Evolutionary conservation across 345 rosid genomes (phyloP), one percentile per base, ranked within the genome.

Genomic region (Hirschfeldia incana): DNA sequence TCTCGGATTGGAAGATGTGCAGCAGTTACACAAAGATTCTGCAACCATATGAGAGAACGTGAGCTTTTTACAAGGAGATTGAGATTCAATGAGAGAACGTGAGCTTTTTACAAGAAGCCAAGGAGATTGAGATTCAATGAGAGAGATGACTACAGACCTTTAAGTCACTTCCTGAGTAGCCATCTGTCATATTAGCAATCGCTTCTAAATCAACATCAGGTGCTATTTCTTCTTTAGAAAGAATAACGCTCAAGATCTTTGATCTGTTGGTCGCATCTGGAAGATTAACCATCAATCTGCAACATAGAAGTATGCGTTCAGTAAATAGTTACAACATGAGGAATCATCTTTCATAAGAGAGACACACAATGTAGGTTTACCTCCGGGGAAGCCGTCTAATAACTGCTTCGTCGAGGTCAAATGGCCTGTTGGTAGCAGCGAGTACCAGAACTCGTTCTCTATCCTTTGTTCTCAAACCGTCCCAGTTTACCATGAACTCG

Each of bases 401-500:
- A 76, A 95, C 98, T 59, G 99, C 99, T 89, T 95, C 99, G 67
- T 95, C 99, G 55, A 95, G 94, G 83, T 95, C 99, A 83, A 90
- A 95, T 59, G 99, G 99, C 59, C 99, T 85, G 77, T 95, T 95
- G 70, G 99, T 95, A 49, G 97, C 97, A 83, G 97, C 97, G 61
- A 95, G 98, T 44, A 95, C 99, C 66, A 95, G 82, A 4, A 95
- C 98, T 4, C 99, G 87, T 82, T 95, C 99, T 84, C 85, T 95
- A 78, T 95, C 99, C 81, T 95, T 95, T 29, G 98, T 95, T 39
- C 97, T 90, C 26, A 95, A 84, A 67, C 99, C 99, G 67, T 95
- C 99, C 99, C 99, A 95, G 72, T 95, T 95, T 51, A 95, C 92
- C 98, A 95, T 95, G 69, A 96, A 96, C 75, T 96, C 99, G 62